A percentile compares a stretch with the other conserved stretches of the same genome.
These are phyloP conservation scores for Aspergillus nanangensis DNA, from an alignment of 495 filamentous ascomycete genomes.

Conservation along the genomic window DNA sequence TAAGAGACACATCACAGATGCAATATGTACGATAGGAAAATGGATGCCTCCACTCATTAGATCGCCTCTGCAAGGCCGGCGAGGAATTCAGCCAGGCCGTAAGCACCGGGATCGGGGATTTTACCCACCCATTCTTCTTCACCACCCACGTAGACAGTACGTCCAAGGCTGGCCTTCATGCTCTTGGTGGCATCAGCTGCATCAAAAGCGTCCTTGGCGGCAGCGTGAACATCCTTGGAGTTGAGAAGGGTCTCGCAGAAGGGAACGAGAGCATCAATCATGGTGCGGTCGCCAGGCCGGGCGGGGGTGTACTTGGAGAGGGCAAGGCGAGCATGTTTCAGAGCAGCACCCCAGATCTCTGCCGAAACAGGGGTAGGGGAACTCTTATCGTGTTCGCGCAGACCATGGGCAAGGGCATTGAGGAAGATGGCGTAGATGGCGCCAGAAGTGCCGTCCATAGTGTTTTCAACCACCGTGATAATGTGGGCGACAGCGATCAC, in stretches of 20 bases:
- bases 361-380: slow-evolving; percentile 44
- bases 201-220: slow-evolving; percentile 68
- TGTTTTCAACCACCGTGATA: slow-evolving; percentile 76
- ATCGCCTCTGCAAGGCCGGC: slow-evolving; percentile 62
- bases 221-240: slow-evolving; percentile 59
- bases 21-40: slow-evolving; percentile 12
- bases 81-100: slow-evolving; percentile 78
- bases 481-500: slow-evolving; percentile 70
- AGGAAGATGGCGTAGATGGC: slow-evolving; percentile 96
- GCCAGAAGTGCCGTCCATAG: slow-evolving; percentile 95
- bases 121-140: slow-evolving; percentile 65
- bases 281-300: slow-evolving; percentile 79
- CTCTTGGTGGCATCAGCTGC: slow-evolving; percentile 82
- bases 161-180: slow-evolving; percentile 84
- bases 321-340: slow-evolving; percentile 63
- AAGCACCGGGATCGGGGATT: slow-evolving; percentile 89
- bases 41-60: slow-evolving; percentile 2
- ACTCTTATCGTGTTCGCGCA: slow-evolving; percentile 54
- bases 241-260: slow-evolving; percentile 69
- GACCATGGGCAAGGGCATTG: slow-evolving; percentile 75
- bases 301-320: slow-evolving; percentile 87
- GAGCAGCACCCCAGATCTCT: slow-evolving; percentile 69
- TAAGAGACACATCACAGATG: slow-evolving; percentile 4
- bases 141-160: slow-evolving; percentile 91
- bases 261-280: slow-evolving; percentile 85